phyloP scores from a whole-genome alignment of 352 stramenopile species.

The Phytophthora fragariae region DNA sequence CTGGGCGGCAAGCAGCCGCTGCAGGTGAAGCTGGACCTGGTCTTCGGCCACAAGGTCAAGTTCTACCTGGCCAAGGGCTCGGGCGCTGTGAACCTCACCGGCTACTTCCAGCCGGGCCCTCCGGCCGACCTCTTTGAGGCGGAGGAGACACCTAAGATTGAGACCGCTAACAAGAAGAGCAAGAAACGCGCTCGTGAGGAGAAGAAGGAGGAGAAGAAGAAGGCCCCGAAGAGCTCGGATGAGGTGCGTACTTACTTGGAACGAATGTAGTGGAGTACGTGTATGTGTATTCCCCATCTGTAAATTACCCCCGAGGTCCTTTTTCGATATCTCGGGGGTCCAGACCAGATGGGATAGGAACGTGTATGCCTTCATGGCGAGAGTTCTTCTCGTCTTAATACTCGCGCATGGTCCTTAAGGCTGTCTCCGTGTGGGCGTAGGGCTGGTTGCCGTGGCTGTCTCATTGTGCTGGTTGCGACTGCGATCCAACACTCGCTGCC shows the following conservation, averaged over 20 bases:
- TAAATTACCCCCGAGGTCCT: slow-evolving; percentile 67
- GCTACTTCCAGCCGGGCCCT: slow-evolving; percentile 84
- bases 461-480: slow-evolving; percentile 34
- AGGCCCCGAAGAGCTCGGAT: slow-evolving; percentile 21
- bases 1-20: slow-evolving; percentile 57
- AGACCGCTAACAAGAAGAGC: slow-evolving; percentile 45
- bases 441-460: slow-evolving; percentile 45
- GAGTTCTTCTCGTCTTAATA: slow-evolving; percentile 86
- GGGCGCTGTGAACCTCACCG: slow-evolving; percentile 74
- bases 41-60: slow-evolving; percentile 79
- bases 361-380: slow-evolving; percentile 67
- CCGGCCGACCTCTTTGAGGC: slow-evolving; percentile 47
- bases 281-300: slow-evolving; percentile 55
- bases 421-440: slow-evolving; percentile 86
- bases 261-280: slow-evolving; percentile 14
- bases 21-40: slow-evolving; percentile 85
- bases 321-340: slow-evolving; percentile 66
- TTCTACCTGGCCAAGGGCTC: slow-evolving; percentile 75
- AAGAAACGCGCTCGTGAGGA: slow-evolving; percentile 77
- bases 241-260: slow-evolving; percentile 51
- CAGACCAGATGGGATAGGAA: slow-evolving; percentile 91
- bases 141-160: slow-evolving; percentile 14
- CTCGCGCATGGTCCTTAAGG: slow-evolving; percentile 92
- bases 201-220: slow-evolving; percentile 31
- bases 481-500: slow-evolving; percentile 32